Evolutionary conservation across 225 moss, liverwort and hornwort species (phyloP).

Genomic region (Thuidium tamariscinum): DNA sequence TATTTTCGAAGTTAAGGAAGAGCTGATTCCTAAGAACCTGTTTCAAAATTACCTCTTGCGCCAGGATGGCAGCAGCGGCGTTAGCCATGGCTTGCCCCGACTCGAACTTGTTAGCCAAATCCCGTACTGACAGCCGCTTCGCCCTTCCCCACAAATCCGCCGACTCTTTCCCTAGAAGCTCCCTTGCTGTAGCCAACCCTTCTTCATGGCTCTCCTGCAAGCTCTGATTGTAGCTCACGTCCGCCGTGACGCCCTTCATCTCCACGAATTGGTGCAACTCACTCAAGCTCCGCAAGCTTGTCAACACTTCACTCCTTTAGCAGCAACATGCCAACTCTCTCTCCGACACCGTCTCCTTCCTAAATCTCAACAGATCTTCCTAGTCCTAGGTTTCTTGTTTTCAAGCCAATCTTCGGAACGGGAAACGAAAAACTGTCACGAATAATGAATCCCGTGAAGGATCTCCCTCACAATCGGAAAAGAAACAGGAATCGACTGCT

Average conservation of each 20-base stretch:
- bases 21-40: neutral
- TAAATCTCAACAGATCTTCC: neutral
- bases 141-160: conserved; percentile 38
- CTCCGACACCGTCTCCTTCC: neutral
- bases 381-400: neutral
- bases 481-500: neutral
- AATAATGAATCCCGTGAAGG: neutral
- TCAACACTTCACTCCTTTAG: neutral
- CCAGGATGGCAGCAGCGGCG: conserved; percentile 28
- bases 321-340: neutral
- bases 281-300: neutral
- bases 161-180: conserved; percentile 36
- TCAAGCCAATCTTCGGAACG: neutral
- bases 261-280: neutral
- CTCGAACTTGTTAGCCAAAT: conserved; percentile 50
- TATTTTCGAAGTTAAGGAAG: neutral
- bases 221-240: conserved; percentile 14
- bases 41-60: conserved; percentile 27
- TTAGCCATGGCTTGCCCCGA: conserved; percentile 32
- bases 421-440: neutral
- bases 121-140: conserved; percentile 37
- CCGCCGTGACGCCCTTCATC: conserved; percentile 34
- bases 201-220: conserved; percentile 15
- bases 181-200: conserved; percentile 15
- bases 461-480: neutral